phyloP scores from a whole-genome alignment of 2,329 filamentous ascomycete genomes.

The Pestalotiopsis sp. region DNA sequence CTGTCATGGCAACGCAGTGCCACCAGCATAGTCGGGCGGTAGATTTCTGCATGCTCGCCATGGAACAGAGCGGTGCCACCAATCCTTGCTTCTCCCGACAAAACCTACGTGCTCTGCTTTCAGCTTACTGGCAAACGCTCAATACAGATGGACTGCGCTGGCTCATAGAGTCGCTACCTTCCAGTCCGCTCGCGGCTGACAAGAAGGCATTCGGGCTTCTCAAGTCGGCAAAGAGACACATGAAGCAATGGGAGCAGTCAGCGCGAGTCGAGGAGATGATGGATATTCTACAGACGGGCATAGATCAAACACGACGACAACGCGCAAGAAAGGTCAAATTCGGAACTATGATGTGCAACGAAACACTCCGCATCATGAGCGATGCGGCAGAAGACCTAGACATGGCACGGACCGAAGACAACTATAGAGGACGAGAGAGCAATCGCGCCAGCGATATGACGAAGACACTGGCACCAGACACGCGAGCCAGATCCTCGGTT shows the following conservation, averaged over 20 bases:
- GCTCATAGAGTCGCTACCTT: slow-evolving; percentile 22
- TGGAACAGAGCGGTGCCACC: slow-evolving; percentile 19
- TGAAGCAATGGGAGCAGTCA: slow-evolving; percentile 14
- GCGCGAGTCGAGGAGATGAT: slow-evolving; percentile 11
- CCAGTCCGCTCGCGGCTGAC: slow-evolving; percentile 22
- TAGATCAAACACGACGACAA: slow-evolving; percentile 10
- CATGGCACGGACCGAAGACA: not conserved
- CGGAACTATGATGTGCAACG: slow-evolving; percentile 20
- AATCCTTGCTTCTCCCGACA: slow-evolving; percentile 28
- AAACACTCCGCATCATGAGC: slow-evolving; percentile 26
- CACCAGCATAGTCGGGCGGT: slow-evolving; percentile 23
- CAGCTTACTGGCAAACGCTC: slow-evolving; percentile 21
- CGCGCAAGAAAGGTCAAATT: slow-evolving; percentile 17
- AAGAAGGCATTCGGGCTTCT: slow-evolving; percentile 20
- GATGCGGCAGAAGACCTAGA: slow-evolving; percentile 18
- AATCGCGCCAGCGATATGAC: not conserved
- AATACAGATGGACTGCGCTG: slow-evolving; percentile 21
- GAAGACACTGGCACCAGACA: not conserved
- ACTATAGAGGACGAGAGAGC: not conserved
- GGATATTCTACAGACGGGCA: slow-evolving; percentile 18
- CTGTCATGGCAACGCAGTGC: slow-evolving; percentile 21
- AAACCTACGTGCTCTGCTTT: slow-evolving; percentile 22
- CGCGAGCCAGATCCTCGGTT: not conserved
- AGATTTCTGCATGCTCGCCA: slow-evolving; percentile 27
- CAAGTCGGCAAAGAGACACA: slow-evolving; percentile 18